Evolutionary conservation across 495 filamentous ascomycete species (phyloP).

Genomic region (Neurospora sp.): DNA sequence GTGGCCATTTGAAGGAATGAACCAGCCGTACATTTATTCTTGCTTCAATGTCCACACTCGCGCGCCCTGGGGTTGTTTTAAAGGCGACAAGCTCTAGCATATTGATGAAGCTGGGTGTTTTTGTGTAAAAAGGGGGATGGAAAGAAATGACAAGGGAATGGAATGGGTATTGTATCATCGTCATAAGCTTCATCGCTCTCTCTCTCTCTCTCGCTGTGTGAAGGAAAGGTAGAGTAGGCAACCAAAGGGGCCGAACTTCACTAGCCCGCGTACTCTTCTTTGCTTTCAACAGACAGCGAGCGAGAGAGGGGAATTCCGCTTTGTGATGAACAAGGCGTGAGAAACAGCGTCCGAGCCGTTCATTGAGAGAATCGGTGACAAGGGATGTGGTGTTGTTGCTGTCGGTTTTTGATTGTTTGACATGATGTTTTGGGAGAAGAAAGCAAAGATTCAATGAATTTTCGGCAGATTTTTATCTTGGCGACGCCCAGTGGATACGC

Average conservation of each 20-base stretch:
- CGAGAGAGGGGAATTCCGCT: not conserved
- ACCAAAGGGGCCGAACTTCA: not conserved
- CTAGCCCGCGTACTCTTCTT: not conserved
- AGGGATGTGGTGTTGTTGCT: not conserved
- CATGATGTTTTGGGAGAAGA: not conserved
- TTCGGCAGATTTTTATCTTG: not conserved
- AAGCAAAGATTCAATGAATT: not conserved
- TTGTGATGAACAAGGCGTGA: not conserved
- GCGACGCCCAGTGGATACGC: not conserved
- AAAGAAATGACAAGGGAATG: not conserved
- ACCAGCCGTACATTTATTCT: constrained; percentile 19
- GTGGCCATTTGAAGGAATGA: constrained; percentile 7
- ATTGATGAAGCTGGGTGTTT: constrained; percentile 27
- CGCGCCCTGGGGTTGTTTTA: constrained; percentile 29
- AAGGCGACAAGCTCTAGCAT: constrained; percentile 45
- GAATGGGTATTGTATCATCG: not conserved
- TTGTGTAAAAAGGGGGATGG: not conserved
- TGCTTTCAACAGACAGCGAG: not conserved
- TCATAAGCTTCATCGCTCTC: not conserved
- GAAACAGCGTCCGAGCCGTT: not conserved
- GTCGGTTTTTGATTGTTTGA: not conserved
- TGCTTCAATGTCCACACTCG: constrained; percentile 48
- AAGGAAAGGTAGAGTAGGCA: not conserved
- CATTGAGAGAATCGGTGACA: not conserved
- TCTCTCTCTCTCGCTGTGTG: not conserved